Evolutionary conservation across 208 protist species (phyloP).

Genomic region (Crithidia sp.): DNA sequence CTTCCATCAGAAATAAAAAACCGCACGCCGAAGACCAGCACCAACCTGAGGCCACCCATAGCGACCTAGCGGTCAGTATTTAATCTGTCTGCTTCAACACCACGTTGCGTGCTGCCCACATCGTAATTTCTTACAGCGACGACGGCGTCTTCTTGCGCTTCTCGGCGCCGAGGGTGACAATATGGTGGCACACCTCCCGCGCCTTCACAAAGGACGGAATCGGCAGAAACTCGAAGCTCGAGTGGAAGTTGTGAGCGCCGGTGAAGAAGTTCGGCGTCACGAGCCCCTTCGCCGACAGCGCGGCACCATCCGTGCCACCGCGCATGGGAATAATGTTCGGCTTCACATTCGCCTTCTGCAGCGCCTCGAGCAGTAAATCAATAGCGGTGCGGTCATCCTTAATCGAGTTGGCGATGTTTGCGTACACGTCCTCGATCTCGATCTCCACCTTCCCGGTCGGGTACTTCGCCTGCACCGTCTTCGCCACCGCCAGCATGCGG

Average conservation of each 20-base stretch:
- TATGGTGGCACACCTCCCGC: constrained; percentile 76
- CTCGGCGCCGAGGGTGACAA: constrained; percentile 62
- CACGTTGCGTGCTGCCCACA: not conserved
- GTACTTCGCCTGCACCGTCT: constrained; percentile 57
- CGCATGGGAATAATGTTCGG: constrained; percentile 85
- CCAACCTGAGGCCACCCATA: too few relatives aligned
- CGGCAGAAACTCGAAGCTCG: constrained; percentile 84
- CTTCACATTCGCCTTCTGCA: constrained; percentile 57
- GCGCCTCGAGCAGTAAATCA: constrained; percentile 73
- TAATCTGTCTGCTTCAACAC: not conserved
- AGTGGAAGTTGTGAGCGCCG: constrained; percentile 90
- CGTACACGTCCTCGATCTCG: constrained; percentile 70
- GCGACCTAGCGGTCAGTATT: too few relatives aligned
- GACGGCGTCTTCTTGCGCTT: constrained; percentile 28
- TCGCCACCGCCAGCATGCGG: constrained; percentile 52
- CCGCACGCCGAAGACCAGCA: too few relatives aligned
- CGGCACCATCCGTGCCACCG: constrained; percentile 83
- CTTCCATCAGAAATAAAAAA: too few relatives aligned
- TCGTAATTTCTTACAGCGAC: constrained; percentile 7
- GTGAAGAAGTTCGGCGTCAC: constrained; percentile 90
- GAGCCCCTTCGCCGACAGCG: constrained; percentile 68
- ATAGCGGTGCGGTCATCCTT: constrained; percentile 66
- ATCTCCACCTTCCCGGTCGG: constrained; percentile 71
- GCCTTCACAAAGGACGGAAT: constrained; percentile 85
- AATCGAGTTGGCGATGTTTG: constrained; percentile 74